Conservation (phyloP, 768 basidiomycete species). For the Punctularia strigosozonata region DNA sequence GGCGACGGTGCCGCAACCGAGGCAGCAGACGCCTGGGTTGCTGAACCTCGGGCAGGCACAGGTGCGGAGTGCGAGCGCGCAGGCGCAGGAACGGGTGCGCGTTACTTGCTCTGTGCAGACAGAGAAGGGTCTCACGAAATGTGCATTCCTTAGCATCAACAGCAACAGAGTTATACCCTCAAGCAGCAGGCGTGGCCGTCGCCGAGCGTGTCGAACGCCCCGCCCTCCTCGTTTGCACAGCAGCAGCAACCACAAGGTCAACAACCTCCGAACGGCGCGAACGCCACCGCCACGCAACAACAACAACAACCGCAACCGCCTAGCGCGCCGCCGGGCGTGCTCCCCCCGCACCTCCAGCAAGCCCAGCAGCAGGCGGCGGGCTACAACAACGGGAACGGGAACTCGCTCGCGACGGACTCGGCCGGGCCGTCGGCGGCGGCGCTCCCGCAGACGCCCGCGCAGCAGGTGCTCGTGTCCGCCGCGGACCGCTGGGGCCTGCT, state of each 20-base stretch:
- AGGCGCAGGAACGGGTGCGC: background rate
- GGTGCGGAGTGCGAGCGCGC: no score
- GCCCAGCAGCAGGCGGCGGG: conserved; percentile 13
- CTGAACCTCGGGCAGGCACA: conserved; percentile 38
- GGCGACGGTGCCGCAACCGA: conserved; percentile 21
- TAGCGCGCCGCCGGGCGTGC: conserved; percentile 40
- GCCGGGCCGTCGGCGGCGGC: conserved; percentile 31
- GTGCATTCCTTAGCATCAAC: no score
- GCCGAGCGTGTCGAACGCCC: background rate
- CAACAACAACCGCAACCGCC: conserved; percentile 30
- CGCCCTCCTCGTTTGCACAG: conserved; percentile 23
- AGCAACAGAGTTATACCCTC: no score
- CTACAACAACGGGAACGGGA: conserved; percentile 16
- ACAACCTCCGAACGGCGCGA: conserved; percentile 55
- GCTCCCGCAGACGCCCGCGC: conserved; percentile 75
- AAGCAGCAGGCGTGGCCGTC: no score
- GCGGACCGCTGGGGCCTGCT: conserved; percentile 93
- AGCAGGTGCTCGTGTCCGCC: conserved; percentile 85
- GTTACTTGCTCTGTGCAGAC: background rate
- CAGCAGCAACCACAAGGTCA: conserved; percentile 50
- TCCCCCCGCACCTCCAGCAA: conserved; percentile 26
- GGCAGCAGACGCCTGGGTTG: conserved; percentile 52
- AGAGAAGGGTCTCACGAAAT: background rate
- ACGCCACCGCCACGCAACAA: conserved; percentile 25
- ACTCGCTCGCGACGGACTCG: conserved; percentile 19